Conservation (phyloP, 108 stramenopile genomes). For the Cyclotella cryptica region DNA sequence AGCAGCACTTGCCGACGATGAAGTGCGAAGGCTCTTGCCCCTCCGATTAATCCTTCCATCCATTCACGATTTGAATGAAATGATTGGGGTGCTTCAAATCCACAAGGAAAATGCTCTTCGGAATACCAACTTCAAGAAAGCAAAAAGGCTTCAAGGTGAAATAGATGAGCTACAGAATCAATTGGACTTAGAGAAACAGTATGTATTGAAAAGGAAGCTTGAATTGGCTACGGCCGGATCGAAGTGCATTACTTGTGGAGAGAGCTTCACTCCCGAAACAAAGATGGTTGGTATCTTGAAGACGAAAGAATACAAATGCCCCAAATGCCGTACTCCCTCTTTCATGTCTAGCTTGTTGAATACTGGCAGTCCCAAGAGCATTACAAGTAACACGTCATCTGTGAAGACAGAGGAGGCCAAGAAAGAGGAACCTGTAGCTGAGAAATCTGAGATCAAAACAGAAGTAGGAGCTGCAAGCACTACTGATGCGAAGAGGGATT, state of each 20-base stretch:
- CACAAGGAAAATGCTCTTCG: conserved; percentile 51
- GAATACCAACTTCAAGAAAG: conserved; percentile 26
- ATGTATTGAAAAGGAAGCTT: conserved; percentile 25
- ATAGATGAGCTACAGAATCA: conserved; percentile 51
- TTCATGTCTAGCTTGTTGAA: background rate
- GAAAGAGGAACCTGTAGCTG: background rate
- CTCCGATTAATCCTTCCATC: conserved; percentile 54
- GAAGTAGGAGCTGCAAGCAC: too few relatives aligned
- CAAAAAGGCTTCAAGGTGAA: conserved; percentile 28
- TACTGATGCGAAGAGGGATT: too few relatives aligned
- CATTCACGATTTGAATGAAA: conserved; percentile 38
- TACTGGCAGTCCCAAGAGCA: background rate
- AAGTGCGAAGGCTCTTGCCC: conserved; percentile 57
- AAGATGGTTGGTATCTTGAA: conserved; percentile 52
- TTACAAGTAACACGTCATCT: background rate
- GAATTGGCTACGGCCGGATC: conserved; percentile 2
- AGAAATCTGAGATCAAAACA: too few relatives aligned
- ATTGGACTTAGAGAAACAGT: conserved; percentile 43
- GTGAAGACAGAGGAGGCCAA: background rate
- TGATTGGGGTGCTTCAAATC: conserved; percentile 46
- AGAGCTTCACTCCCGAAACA: conserved; percentile 19
- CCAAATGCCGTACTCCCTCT: conserved; percentile 10
- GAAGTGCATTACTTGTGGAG: conserved; percentile 37
- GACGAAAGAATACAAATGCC: conserved; percentile 34
- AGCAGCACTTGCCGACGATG: conserved; percentile 56